Conservation (phyloP, 1,284 basidiomycete genomes). For the Melampsora larici-populina region DNA sequence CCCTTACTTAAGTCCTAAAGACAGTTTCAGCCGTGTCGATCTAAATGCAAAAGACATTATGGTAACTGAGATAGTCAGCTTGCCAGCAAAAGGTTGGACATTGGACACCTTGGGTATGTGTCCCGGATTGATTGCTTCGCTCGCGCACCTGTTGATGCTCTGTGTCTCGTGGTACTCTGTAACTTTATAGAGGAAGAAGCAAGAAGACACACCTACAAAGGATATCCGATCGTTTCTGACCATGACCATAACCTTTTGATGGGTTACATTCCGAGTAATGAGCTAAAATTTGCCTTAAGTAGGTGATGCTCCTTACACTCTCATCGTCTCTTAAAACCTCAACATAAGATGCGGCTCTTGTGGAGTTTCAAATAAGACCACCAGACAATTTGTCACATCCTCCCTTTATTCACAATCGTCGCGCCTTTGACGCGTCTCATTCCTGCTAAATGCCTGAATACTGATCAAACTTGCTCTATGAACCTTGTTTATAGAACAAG, state of each 20-base stretch:
- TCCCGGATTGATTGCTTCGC: neutral
- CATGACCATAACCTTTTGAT: conserved; percentile 14
- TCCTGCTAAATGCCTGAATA: too few species aligned
- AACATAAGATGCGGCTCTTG: too few species aligned
- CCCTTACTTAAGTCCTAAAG: conserved; percentile 67
- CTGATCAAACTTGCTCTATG: too few species aligned
- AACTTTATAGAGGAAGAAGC: conserved; percentile 9
- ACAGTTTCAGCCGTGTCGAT: conserved; percentile 65
- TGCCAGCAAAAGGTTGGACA: conserved; percentile 50
- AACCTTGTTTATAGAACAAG: neutral
- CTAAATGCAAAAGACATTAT: conserved; percentile 65
- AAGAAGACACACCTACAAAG: conserved; percentile 28
- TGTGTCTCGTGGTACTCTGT: neutral
- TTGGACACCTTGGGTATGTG: conserved; percentile 60
- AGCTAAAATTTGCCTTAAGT: conserved; percentile 36
- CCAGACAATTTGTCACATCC: neutral
- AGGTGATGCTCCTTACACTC: neutral
- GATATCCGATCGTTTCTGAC: conserved; percentile 34
- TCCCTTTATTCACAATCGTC: neutral
- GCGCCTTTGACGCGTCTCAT: too few species aligned
- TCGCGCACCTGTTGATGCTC: neutral
- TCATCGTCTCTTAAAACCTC: neutral
- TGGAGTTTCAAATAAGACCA: neutral
- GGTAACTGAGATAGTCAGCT: conserved; percentile 56
- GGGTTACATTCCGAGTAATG: conserved; percentile 38